A percentile compares a stretch with the other conserved stretches of the same genome.
phyloP scores from a whole-genome alignment of 1,139 yeast species.

The Geotrichum restrictum region DNA sequence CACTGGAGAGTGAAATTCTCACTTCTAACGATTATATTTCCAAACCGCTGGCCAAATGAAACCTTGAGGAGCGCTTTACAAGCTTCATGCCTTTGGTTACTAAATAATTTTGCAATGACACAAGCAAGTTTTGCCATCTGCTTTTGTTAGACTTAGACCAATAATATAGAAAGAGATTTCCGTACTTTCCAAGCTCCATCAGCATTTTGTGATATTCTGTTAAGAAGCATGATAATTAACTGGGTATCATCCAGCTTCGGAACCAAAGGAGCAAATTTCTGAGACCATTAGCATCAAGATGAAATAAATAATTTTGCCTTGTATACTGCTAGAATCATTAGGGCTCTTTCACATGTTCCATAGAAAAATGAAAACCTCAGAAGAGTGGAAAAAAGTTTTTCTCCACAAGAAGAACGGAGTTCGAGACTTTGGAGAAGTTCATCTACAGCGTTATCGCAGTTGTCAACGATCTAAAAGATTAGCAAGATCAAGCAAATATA shows the following conservation, averaged over 20 bases:
- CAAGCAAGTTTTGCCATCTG: constrained; percentile 21
- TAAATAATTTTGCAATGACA: constrained; percentile 10
- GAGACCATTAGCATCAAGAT: neutral
- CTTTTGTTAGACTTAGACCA: neutral
- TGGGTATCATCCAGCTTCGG: constrained; percentile 14
- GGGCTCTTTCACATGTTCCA: constrained; percentile 19
- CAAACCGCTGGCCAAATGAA: constrained; percentile 4
- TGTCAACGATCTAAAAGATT: constrained; percentile 9
- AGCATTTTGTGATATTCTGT: constrained; percentile 13
- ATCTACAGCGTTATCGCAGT: constrained; percentile 11
- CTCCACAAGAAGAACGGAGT: constrained; percentile 12
- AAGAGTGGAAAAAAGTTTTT: constrained; percentile 13
- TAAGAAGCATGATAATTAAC: constrained; percentile 15
- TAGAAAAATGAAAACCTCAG: constrained; percentile 19
- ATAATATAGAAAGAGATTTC: neutral
- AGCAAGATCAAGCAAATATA: neutral
- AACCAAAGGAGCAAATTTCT: constrained; percentile 18
- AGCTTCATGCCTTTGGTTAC: constrained; percentile 18
- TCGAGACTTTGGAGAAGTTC: constrained; percentile 8
- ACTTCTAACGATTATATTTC: constrained; percentile 13
- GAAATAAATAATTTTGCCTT: neutral
- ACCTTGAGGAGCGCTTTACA: constrained; percentile 16
- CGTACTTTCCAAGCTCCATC: constrained; percentile 21
- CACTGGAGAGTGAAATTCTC: constrained; percentile 18
- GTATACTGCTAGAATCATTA: constrained; percentile 19